Percentiles rank a stretch among this genome's conserved stretches.
Conservation (phyloP, 192 early-diverging fungal genomes). For the Entophlyctis luteolus region DNA sequence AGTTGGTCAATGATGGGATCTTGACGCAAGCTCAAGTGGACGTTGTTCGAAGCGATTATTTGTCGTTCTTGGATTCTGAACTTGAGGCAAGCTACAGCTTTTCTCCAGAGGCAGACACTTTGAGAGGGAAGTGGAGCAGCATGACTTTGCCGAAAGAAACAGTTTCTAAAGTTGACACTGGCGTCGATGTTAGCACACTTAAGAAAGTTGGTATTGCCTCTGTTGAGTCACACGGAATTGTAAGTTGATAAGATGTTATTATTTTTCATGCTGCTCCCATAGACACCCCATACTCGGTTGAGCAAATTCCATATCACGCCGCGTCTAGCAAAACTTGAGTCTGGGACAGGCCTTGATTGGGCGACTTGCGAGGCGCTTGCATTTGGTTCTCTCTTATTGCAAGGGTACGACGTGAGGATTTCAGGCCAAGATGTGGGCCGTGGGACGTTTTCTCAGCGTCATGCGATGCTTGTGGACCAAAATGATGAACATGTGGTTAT, state of each 20-base stretch:
- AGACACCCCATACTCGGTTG: slow-evolving; percentile 69
- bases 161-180: slow-evolving; percentile 50
- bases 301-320: slow-evolving; percentile 87
- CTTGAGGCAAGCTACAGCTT: slow-evolving; percentile 59
- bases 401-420: slow-evolving; percentile 85
- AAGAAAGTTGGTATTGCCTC: slow-evolving; percentile 72
- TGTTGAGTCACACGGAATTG: slow-evolving; percentile 66
- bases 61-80: slow-evolving; percentile 54
- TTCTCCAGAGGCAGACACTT: slow-evolving; percentile 55
- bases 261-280: neutral
- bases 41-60: slow-evolving; percentile 57
- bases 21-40: slow-evolving; percentile 47
- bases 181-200: slow-evolving; percentile 61
- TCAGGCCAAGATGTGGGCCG: slow-evolving; percentile 97
- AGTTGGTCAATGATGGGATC: slow-evolving; percentile 53
- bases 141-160: slow-evolving; percentile 64
- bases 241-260: slow-evolving; percentile 31
- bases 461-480: slow-evolving; percentile 93
- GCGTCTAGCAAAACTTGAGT: slow-evolving; percentile 65
- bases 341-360: slow-evolving; percentile 82
- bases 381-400: slow-evolving; percentile 78
- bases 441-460: slow-evolving; percentile 95
- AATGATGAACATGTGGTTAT: slow-evolving; percentile 80
- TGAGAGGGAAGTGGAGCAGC: slow-evolving; percentile 77
- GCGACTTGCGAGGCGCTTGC: slow-evolving; percentile 91